Conservation (phyloP, 192 early-diverging fungal species). For the Coemansia sp. region DNA sequence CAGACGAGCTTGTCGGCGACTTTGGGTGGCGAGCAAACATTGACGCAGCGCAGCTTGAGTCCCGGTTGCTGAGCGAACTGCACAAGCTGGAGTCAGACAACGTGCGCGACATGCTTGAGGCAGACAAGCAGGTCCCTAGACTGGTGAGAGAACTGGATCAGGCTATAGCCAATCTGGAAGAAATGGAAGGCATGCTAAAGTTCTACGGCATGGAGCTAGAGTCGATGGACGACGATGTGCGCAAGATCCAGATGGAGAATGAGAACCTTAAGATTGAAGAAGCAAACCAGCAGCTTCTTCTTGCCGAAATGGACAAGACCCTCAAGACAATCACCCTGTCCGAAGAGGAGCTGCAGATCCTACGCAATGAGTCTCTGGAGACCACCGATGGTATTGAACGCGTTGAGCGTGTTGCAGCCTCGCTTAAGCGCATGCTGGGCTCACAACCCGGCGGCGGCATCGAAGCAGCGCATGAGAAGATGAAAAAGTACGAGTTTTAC, state of each 20-base stretch:
- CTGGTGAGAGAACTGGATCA: constrained; percentile 84
- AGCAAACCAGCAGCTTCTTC: constrained; percentile 81
- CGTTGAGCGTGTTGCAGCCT: constrained; percentile 65
- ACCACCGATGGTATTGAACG: constrained; percentile 59
- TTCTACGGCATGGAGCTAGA: constrained; percentile 87
- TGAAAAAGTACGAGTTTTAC: constrained; percentile 68
- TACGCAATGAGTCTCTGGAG: constrained; percentile 70
- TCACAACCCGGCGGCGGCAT: constrained; percentile 58
- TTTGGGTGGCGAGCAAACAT: constrained; percentile 90
- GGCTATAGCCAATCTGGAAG: constrained; percentile 76
- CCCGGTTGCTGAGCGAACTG: constrained; percentile 79
- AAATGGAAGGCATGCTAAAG: constrained; percentile 85
- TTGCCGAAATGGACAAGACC: constrained; percentile 83
- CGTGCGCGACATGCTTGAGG: constrained; percentile 92
- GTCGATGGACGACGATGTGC: constrained; percentile 93
- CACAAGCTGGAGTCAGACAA: constrained; percentile 82
- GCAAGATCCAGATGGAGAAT: constrained; percentile 92
- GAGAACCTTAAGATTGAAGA: constrained; percentile 88
- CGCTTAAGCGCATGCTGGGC: constrained; percentile 69
- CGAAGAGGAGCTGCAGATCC: constrained; percentile 60
- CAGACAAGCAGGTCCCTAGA: constrained; percentile 79
- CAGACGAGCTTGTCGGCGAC: constrained; percentile 75
- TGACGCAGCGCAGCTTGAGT: constrained; percentile 86
- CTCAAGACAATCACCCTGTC: constrained; percentile 68
- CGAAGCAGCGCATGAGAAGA: constrained; percentile 60